Base-by-base conservation (phyloP, 2,329 filamentous ascomycete genomes). In the Talaromyces sp. region DNA sequence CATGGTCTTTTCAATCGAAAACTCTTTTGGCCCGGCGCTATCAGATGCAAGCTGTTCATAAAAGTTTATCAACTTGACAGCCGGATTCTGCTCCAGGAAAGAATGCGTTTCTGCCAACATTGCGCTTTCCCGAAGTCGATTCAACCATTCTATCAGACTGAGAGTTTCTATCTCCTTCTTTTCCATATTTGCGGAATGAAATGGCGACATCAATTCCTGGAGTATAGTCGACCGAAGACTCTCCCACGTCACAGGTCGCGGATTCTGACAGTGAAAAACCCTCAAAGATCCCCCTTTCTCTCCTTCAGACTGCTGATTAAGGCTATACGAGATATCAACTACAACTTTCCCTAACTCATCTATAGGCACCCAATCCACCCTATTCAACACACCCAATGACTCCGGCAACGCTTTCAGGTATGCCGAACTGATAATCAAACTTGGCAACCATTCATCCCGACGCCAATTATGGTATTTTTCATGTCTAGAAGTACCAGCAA, bases 391-490 rank as follows among this genome's bases (percentile, higher is more conserved):
- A 35, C 59, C 57, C 19, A 62, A 33, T n/a, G 43, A 37, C 24
- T 37, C 47, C 41, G 59, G 59, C 27, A 62, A 24, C 16, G 33
- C 22, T 8, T 37, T 37, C 9, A 62, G 43, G 14, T 37, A 24
- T 19, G 27, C 27, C 2, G 59, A 52, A 33, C 59, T 62, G 10
- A 35, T 13, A 27, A 62, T 35, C 59, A 62, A 47, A 41, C 59
- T 62, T n/a, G 59, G 59, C 33, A 62, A 16, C 59, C 59, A 62
- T 35, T 62, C 59, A 39, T 47, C 19, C 3, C 47, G 43, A n/a
- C 47, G 47, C 59, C 59, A 62, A n/a, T 45, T 45, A 50, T 27
- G 47, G 31, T 50, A 50, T 43, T 24, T n/a, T 13, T 27, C 39
- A 33, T n/a, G 27, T 9, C 24, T 4, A 6, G 39, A 47, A 24